Evolutionary conservation across 2,329 filamentous ascomycete species (phyloP).

Genomic region (Emergomyces pasteurianus): DNA sequence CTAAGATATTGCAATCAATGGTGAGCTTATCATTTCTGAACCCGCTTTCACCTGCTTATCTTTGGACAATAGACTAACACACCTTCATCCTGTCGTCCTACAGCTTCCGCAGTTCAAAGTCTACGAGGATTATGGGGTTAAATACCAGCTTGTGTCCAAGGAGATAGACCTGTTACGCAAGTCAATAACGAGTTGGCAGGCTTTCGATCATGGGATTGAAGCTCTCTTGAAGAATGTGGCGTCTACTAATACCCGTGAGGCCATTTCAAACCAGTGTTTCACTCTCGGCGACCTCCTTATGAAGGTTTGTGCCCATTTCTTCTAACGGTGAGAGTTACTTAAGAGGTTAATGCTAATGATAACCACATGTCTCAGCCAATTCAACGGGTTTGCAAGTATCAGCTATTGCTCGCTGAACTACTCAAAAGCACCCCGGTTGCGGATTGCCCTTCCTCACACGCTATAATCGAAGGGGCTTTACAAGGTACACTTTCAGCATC

Average conservation of each 20-base stretch:
- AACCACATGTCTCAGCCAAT: conserved; percentile 53
- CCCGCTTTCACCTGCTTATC: not conserved
- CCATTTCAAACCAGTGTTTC: conserved; percentile 59
- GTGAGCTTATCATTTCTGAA: conserved; percentile 22
- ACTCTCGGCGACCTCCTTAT: conserved; percentile 79
- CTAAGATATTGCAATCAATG: conserved; percentile 41
- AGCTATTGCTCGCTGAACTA: conserved; percentile 72
- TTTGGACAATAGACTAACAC: conserved; percentile 22
- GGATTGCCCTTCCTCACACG: conserved; percentile 74
- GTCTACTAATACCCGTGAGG: conserved; percentile 52
- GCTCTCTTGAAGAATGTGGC: conserved; percentile 63
- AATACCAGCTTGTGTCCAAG: conserved; percentile 74
- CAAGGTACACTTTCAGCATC: conserved; percentile 62
- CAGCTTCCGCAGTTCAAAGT: conserved; percentile 74
- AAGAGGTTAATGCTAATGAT: conserved; percentile 2
- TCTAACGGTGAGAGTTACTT: conserved; percentile 5
- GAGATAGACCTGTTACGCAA: conserved; percentile 60
- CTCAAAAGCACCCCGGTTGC: conserved; percentile 69
- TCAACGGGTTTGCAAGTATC: conserved; percentile 84
- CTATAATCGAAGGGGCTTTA: conserved; percentile 63
- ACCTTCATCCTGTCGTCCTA: conserved; percentile 32
- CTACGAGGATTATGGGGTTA: conserved; percentile 86
- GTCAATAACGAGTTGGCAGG: conserved; percentile 59
- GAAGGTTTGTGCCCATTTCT: conserved; percentile 47
- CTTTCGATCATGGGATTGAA: conserved; percentile 77